Evolutionary conservation across 768 basidiomycete genomes (phyloP).

Genomic region (Naganishia vaughanmartiniae): DNA sequence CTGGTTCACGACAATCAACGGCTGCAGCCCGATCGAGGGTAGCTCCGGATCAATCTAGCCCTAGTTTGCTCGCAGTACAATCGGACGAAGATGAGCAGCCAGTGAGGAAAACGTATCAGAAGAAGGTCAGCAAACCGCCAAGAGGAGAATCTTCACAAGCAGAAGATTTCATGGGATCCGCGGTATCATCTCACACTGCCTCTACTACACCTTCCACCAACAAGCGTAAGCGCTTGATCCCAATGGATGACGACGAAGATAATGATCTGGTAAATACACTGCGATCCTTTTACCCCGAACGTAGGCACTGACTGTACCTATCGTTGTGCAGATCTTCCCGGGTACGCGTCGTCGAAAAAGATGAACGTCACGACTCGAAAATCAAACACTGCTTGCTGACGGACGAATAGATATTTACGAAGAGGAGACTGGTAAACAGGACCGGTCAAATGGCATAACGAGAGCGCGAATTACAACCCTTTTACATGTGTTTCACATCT

Average conservation of each 20-base stretch:
- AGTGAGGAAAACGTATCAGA: neutral
- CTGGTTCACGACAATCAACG: constrained; percentile 6
- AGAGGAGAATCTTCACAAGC: constrained; percentile 23
- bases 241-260: constrained; percentile 20
- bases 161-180: constrained; percentile 15
- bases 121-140: neutral
- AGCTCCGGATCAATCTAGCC: neutral
- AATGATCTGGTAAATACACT: constrained; percentile 9
- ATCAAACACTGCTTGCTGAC: neutral
- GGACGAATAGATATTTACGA: neutral
- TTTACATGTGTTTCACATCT: constrained; percentile 12
- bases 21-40: neutral
- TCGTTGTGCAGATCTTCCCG: constrained; percentile 1
- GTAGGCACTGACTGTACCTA: neutral
- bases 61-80: constrained; percentile 7
- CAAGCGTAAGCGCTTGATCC: constrained; percentile 15
- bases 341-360: neutral
- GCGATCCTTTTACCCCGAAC: neutral
- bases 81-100: constrained; percentile 12
- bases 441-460: neutral
- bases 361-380: neutral
- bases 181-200: neutral
- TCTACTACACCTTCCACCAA: constrained; percentile 6
- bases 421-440: neutral
- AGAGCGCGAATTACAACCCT: constrained; percentile 13